These are phyloP conservation scores for Ambrosiella xylebori DNA, from an alignment of 2,329 filamentous ascomycete genomes.

Conservation along the genomic window DNA sequence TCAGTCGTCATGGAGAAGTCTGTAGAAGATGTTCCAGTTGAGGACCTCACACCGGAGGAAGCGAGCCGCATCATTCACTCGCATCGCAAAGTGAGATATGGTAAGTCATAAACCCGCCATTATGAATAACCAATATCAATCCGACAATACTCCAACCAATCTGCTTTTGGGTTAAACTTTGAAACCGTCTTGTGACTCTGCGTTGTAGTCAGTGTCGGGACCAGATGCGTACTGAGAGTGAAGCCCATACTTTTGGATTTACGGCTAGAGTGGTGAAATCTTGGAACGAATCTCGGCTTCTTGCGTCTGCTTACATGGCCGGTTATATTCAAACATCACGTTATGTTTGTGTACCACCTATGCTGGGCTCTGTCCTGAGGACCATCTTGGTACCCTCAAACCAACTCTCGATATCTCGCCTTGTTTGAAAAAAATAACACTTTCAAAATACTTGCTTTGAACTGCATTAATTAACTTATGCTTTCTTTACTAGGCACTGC, in stretches of 20 bases:
- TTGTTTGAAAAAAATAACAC: neutral
- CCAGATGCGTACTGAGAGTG: neutral
- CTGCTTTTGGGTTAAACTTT: neutral
- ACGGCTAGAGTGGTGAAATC: neutral
- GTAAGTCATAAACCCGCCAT: constrained; percentile 25
- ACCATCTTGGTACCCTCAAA: neutral
- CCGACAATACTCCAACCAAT: neutral
- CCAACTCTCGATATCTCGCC: neutral
- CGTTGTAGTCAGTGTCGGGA: neutral
- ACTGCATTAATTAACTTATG: too few relatives aligned
- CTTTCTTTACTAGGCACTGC: constrained; percentile 31
- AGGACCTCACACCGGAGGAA: constrained; percentile 46
- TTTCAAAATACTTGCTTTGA: too few relatives aligned
- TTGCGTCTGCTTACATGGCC: neutral
- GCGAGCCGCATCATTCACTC: constrained; percentile 52
- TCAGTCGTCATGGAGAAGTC: constrained; percentile 9
- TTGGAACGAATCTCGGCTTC: neutral
- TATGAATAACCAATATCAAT: neutral
- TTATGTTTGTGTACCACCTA: neutral
- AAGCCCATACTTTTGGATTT: neutral
- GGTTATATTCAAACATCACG: neutral
- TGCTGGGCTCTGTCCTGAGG: neutral
- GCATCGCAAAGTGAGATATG: constrained; percentile 51
- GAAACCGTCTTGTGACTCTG: neutral
- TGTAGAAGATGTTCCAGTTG: constrained; percentile 27